These are phyloP conservation scores for Sporodiniella umbellata DNA, from an alignment of 371 early-diverging fungal species.

Conservation along the genomic window DNA sequence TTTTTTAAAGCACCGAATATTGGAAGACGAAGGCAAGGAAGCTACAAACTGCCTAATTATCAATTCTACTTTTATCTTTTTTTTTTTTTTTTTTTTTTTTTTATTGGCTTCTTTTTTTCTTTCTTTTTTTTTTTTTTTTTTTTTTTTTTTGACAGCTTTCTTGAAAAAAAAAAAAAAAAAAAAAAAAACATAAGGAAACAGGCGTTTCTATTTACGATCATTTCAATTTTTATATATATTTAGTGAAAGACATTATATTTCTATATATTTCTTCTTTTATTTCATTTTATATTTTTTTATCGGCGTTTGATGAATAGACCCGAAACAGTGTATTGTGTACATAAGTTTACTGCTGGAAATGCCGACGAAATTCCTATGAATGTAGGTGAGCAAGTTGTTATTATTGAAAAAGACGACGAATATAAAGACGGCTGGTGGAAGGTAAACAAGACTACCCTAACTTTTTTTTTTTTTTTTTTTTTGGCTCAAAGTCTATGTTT, in stretches of 20 bases:
- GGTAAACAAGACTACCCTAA: constrained; percentile 10
- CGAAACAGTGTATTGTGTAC: constrained; percentile 59
- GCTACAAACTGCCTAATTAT: too few species aligned
- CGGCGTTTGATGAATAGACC: constrained; percentile 11
- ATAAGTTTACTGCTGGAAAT: constrained; percentile 63
- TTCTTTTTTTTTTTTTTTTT: constrained; percentile 2
- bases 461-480: not conserved
- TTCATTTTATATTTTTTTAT: not conserved
- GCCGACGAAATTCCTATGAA: constrained; percentile 73
- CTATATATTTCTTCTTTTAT: not conserved
- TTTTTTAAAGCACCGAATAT: too few species aligned
- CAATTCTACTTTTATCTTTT: too few species aligned
- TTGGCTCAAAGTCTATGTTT: not conserved
- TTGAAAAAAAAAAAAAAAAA: too few species aligned
- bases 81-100: not conserved
- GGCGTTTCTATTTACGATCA: too few species aligned
- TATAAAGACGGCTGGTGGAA: constrained; percentile 82
- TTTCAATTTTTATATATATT: not conserved
- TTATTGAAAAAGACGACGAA: constrained; percentile 71
- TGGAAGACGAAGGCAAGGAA: too few species aligned
- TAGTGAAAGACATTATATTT: not conserved
- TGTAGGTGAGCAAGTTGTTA: constrained; percentile 65
- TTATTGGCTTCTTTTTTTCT: constrained; percentile 3
- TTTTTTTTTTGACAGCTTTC: constrained; percentile 2
- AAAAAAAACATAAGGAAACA: too few species aligned